Percentiles rank a stretch among this genome's conserved stretches.
Conservation (phyloP, 305 asterid genomes). For the Plantago coronopus region DNA sequence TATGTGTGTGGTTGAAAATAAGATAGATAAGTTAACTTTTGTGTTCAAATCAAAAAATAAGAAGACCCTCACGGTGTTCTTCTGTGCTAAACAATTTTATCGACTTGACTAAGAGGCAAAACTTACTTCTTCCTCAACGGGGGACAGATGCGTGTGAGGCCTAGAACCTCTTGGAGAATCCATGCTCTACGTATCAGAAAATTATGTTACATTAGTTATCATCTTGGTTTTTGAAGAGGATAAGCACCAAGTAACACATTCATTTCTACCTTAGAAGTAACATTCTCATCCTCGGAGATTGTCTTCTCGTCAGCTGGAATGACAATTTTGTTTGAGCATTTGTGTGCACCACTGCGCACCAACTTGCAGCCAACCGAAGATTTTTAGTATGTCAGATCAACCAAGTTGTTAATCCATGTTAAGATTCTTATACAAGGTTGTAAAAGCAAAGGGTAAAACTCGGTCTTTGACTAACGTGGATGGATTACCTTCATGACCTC, state of each 20-base stretch:
- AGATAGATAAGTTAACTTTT: too few species aligned
- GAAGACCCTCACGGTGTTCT: background rate
- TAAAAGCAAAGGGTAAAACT: background rate
- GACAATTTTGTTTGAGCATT: conserved; percentile 45
- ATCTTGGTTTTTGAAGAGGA: background rate
- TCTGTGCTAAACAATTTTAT: background rate
- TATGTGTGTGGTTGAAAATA: background rate
- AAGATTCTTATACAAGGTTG: background rate
- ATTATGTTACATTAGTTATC: background rate
- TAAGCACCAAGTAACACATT: background rate
- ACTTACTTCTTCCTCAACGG: conserved; percentile 66
- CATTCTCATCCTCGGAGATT: conserved; percentile 46
- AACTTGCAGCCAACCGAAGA: conserved; percentile 36
- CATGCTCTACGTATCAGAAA: conserved; percentile 14
- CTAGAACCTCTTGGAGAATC: conserved; percentile 29
- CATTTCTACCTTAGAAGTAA: conserved; percentile 26
- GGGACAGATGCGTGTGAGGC: conserved; percentile 42
- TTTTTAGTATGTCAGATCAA: background rate
- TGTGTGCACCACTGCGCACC: conserved; percentile 76
- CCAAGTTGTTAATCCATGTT: background rate
- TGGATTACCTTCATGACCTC: conserved; percentile 53
- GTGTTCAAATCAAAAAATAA: background rate
- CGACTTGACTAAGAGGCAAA: background rate
- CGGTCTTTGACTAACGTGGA: background rate
- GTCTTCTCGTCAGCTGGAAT: conserved; percentile 55